These are phyloP conservation scores for Mycena galopus DNA, from an alignment of 768 basidiomycete genomes.

Conservation along the genomic window DNA sequence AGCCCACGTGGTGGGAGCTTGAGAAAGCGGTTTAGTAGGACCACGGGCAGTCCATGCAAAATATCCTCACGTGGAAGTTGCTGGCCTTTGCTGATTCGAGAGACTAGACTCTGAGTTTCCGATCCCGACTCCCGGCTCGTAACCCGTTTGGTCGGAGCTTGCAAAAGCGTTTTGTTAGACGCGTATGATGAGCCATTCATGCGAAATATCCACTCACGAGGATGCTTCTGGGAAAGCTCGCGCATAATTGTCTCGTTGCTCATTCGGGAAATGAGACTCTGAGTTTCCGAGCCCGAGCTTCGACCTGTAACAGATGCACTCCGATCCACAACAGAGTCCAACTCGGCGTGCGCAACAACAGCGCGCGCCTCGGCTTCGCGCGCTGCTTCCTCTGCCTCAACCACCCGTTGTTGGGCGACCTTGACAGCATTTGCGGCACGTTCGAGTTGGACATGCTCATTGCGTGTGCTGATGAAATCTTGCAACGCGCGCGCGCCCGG, in stretches of 20 bases:
- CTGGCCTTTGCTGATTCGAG: too few species aligned
- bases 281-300: neutral
- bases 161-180: too few species aligned
- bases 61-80: too few species aligned
- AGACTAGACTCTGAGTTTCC: neutral
- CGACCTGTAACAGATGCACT: too few species aligned
- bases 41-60: too few species aligned
- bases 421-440: slow-evolving; percentile 14
- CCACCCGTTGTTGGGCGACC: slow-evolving; percentile 13
- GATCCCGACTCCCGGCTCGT: neutral
- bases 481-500: slow-evolving; percentile 32
- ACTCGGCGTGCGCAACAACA: neutral
- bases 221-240: too few species aligned
- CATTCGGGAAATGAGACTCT: neutral
- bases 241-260: neutral
- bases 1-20: too few species aligned
- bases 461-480: slow-evolving; percentile 19
- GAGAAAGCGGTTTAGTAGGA: too few species aligned
- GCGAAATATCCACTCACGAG: too few species aligned
- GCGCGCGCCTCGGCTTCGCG: slow-evolving; percentile 21
- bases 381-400: slow-evolving; percentile 2
- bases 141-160: too few species aligned
- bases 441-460: slow-evolving; percentile 12
- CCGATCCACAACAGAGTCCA: too few species aligned
- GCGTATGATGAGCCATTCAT: too few species aligned